Conservation (phyloP, 495 filamentous ascomycete species). For the Neurospora intermedia region DNA sequence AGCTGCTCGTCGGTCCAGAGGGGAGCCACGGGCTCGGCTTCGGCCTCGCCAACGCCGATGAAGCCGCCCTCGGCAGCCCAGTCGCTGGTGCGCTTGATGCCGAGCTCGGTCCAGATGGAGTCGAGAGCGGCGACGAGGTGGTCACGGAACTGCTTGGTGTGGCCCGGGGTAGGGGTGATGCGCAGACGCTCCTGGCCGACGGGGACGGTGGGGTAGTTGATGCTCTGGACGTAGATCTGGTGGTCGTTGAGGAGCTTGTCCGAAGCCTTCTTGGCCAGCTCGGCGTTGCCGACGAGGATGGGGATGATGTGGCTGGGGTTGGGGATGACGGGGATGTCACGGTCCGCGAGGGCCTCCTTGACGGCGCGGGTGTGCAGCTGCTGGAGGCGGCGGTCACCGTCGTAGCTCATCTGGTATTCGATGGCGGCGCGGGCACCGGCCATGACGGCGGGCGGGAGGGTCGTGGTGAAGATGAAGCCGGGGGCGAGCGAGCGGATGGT, state of each 20-base stretch:
- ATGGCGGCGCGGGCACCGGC: conserved; percentile 87
- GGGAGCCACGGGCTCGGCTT: conserved; percentile 40
- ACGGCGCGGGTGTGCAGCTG: conserved; percentile 92
- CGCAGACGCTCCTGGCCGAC: conserved; percentile 91
- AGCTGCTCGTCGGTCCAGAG: conserved; percentile 88
- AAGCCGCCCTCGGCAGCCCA: conserved; percentile 91
- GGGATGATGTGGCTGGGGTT: conserved; percentile 96
- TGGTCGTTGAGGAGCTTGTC: conserved; percentile 81
- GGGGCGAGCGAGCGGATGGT: conserved; percentile 92
- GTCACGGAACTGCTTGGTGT: conserved; percentile 68
- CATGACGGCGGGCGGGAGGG: conserved; percentile 92
- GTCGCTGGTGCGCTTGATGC: conserved; percentile 81
- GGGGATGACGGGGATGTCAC: conserved; percentile 93
- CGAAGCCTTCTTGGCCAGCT: conserved; percentile 80
- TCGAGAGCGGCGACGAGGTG: conserved; percentile 80
- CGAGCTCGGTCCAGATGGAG: conserved; percentile 74
- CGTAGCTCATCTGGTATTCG: conserved; percentile 74
- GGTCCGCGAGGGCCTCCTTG: conserved; percentile 62
- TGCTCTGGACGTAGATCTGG: conserved; percentile 93
- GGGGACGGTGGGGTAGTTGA: conserved; percentile 98
- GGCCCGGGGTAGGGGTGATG: conserved; percentile 91
- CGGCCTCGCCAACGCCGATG: conserved; percentile 75
- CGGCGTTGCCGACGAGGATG: conserved; percentile 85
- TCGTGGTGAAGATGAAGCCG: conserved; percentile 98
- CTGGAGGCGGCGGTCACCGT: conserved; percentile 78